A percentile compares a stretch with the other conserved stretches of the same genome.
Evolutionary conservation across 148 eudicot species (phyloP).

Genomic region (Heliamphora exappendiculata): DNA sequence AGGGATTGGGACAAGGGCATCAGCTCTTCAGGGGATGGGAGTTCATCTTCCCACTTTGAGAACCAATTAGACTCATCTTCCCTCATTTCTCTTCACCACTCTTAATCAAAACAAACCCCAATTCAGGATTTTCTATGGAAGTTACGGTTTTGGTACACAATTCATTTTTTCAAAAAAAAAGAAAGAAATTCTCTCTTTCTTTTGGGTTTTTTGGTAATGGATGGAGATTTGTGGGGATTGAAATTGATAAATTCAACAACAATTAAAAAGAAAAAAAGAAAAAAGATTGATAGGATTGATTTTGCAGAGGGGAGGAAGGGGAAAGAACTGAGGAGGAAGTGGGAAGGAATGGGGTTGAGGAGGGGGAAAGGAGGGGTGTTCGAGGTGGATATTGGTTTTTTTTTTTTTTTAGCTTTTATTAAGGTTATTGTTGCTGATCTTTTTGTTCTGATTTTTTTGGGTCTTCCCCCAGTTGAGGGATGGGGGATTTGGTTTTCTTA

Average conservation of each 20-base stretch:
- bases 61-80: conserved; percentile 86
- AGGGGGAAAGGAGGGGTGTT: conserved; percentile 42
- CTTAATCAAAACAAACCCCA: conserved; percentile 4
- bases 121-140: neutral
- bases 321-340: too few relatives aligned
- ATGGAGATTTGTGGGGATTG: neutral
- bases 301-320: neutral
- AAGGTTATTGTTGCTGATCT: conserved; percentile 31
- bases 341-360: neutral
- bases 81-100: conserved; percentile 34
- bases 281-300: neutral
- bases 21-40: conserved; percentile 76
- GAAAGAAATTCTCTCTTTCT: neutral
- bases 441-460: neutral
- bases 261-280: too few relatives aligned
- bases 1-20: conserved; percentile 80
- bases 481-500: neutral
- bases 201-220: neutral
- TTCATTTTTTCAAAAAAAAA: too few relatives aligned
- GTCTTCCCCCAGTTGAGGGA: too few relatives aligned
- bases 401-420: conserved; percentile 27
- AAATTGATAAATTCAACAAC: neutral
- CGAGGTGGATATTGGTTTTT: conserved; percentile 91
- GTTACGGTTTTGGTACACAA: neutral
- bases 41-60: conserved; percentile 76